A percentile compares a stretch with the other conserved stretches of the same genome.
Conservation (phyloP, 352 stramenopile genomes). For the Pythium rishiriense region DNA sequence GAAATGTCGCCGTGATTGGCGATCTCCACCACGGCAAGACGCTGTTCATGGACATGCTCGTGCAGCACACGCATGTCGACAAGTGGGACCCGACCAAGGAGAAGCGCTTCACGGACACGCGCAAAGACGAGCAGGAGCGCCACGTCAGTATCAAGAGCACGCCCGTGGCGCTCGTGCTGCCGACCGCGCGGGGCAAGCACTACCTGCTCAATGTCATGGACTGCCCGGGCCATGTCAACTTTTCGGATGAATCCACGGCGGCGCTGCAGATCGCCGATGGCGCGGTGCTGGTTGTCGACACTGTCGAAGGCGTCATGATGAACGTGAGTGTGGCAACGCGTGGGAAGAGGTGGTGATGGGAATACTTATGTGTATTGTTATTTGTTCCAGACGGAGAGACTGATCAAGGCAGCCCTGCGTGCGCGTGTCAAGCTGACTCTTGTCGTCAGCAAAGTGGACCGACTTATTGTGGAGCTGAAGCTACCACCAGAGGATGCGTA, state of each 20-base stretch:
- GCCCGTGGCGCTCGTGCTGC: conserved; percentile 94
- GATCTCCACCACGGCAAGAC: conserved; percentile 97
- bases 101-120: conserved; percentile 94
- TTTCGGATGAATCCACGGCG: conserved; percentile 95
- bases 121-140: conserved; percentile 96
- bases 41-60: conserved; percentile 90
- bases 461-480: conserved; percentile 98
- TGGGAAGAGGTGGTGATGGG: neutral
- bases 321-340: conserved; percentile 49
- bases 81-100: conserved; percentile 82
- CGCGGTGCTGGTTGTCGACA: conserved; percentile 96
- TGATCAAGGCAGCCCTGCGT: conserved; percentile 92
- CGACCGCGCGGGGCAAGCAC: conserved; percentile 93
- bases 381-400: conserved; percentile 89
- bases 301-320: conserved; percentile 98
- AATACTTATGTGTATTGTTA: neutral
- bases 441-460: conserved; percentile 98
- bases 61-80: conserved; percentile 87
- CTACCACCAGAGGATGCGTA: conserved; percentile 97
- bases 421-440: conserved; percentile 91
- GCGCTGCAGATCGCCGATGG: conserved; percentile 94
- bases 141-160: conserved; percentile 97
- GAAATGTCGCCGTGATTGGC: conserved; percentile 96
- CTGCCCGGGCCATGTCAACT: conserved; percentile 97
- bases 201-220: conserved; percentile 97